These are phyloP conservation scores for Balakata baccata DNA, from an alignment of 345 rosid species.

Conservation along the genomic window DNA sequence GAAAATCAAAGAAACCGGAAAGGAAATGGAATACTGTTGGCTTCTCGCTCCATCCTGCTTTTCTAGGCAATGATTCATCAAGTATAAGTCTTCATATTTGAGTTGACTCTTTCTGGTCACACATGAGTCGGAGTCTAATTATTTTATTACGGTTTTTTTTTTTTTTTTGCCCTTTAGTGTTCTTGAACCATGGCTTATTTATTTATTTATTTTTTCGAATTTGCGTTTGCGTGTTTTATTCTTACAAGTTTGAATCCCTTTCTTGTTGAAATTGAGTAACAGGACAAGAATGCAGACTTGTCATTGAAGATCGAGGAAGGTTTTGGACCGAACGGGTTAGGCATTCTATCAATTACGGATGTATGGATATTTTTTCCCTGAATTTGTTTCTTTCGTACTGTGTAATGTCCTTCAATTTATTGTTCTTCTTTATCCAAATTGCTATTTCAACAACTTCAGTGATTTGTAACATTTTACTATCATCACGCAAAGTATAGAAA, in stretches of 20 bases:
- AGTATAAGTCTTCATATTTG: background rate
- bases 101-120: background rate
- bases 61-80: background rate
- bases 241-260: background rate
- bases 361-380: slow-evolving; percentile 29
- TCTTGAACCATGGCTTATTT: no score
- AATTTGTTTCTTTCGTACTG: background rate
- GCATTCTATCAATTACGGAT: slow-evolving; percentile 66
- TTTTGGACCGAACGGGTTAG: slow-evolving; percentile 82
- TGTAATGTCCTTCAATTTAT: background rate
- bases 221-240: background rate
- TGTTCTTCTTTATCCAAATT: slow-evolving; percentile 3
- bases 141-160: background rate
- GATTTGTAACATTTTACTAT: no score
- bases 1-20: background rate
- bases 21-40: background rate
- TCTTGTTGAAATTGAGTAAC: slow-evolving; percentile 17
- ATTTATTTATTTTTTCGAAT: no score
- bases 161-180: background rate
- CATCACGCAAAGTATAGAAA: background rate
- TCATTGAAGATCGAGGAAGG: slow-evolving; percentile 74
- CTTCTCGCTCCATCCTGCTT: background rate
- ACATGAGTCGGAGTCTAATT: background rate
- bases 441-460: background rate
- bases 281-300: slow-evolving; percentile 62